Evolutionary conservation across 169 alveolate species (phyloP).

Genomic region (Theileria orientalis): DNA sequence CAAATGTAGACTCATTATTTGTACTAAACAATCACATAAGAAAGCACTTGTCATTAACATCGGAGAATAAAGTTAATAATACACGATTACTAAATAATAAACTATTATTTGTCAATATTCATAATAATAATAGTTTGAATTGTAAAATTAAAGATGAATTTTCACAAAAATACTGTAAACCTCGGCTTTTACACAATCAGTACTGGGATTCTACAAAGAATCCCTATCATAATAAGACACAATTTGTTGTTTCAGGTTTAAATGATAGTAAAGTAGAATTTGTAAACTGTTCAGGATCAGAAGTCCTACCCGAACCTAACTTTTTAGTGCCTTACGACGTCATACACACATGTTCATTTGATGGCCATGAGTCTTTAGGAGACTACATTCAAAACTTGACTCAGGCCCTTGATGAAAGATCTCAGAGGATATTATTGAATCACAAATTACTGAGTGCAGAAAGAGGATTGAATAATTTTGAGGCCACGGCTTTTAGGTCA

Average conservation of each 20-base stretch:
- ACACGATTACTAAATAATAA: not conserved
- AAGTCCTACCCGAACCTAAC: not conserved
- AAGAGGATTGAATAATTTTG: not conserved
- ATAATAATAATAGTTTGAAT: too few relatives aligned
- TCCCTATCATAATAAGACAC: not conserved
- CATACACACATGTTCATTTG: constrained; percentile 41
- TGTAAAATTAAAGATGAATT: not conserved
- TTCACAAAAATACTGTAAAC: not conserved
- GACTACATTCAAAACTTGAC: constrained; percentile 9
- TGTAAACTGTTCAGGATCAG: not conserved
- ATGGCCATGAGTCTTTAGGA: constrained; percentile 32
- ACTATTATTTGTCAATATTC: not conserved
- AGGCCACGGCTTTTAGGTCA: constrained; percentile 41
- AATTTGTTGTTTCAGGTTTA: not conserved
- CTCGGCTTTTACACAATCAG: too few relatives aligned
- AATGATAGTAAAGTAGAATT: not conserved
- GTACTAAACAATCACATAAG: not conserved
- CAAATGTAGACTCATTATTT: not conserved
- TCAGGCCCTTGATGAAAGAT: constrained; percentile 10
- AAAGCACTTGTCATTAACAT: not conserved
- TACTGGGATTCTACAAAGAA: not conserved
- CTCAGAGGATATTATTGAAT: constrained; percentile 10
- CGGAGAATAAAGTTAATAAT: not conserved
- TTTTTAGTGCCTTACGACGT: not conserved
- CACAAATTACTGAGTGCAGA: constrained; percentile 21